Evolutionary conservation across 225 moss, liverwort and hornwort genomes (phyloP).

Genomic region (Anthoceros angustus): DNA sequence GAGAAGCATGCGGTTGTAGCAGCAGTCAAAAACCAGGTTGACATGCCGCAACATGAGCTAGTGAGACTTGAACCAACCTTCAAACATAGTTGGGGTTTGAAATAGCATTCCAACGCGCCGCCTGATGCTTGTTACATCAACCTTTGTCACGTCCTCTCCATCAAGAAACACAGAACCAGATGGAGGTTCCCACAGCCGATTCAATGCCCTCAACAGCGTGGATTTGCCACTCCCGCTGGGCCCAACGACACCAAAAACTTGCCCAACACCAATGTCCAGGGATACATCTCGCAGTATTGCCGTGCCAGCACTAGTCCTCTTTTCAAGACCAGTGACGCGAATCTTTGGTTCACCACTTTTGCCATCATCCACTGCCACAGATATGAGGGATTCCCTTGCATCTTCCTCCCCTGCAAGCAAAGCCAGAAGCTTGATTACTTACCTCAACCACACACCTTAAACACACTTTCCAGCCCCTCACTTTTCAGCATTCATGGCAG

Average conservation of each 20-base stretch:
- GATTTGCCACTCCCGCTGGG: constrained; percentile 51
- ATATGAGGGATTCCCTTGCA: no score
- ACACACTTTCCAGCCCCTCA: no score
- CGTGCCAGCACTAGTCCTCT: constrained; percentile 7
- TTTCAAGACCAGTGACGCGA: no score
- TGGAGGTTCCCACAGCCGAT: constrained; percentile 74
- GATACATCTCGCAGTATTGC: constrained; percentile 25
- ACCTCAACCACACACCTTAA: no score
- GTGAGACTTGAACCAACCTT: constrained; percentile 23
- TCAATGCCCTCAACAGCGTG: constrained; percentile 53
- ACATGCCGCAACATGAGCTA: neutral
- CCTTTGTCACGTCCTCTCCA: constrained; percentile 44
- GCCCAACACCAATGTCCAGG: constrained; percentile 23
- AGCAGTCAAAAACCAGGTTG: neutral
- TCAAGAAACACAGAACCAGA: constrained; percentile 45
- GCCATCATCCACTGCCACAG: no score
- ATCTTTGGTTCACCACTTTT: no score
- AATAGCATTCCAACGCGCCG: constrained; percentile 60
- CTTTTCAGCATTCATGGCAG: no score
- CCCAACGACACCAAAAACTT: constrained; percentile 32
- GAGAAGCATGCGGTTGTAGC: neutral
- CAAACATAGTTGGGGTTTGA: constrained; percentile 47
- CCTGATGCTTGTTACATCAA: constrained; percentile 48
- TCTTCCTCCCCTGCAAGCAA: no score
- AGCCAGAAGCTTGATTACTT: no score